Conservation (phyloP, 495 filamentous ascomycete genomes). For the Tuber microsphaerosporum region DNA sequence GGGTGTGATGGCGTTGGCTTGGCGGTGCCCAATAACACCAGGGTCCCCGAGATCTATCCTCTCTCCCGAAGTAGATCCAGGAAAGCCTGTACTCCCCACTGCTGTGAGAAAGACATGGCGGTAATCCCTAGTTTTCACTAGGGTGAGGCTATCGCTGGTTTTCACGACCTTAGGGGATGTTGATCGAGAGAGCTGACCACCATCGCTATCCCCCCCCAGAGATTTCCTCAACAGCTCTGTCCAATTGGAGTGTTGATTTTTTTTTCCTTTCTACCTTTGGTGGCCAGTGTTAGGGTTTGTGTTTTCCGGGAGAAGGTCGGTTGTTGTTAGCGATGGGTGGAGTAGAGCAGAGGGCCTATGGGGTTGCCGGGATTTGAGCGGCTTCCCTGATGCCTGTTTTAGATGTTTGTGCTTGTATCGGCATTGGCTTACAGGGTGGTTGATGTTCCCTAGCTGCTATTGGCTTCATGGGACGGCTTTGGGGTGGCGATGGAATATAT, state of each 20-base stretch:
- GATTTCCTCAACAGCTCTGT: background rate
- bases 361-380: too few relatives aligned
- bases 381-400: too few relatives aligned
- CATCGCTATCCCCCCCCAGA: background rate
- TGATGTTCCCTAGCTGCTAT: too few relatives aligned
- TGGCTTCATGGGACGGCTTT: too few relatives aligned
- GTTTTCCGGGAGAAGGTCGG: background rate
- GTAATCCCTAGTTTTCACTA: background rate
- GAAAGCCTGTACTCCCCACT: background rate
- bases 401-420: too few relatives aligned
- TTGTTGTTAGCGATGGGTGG: background rate
- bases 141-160: background rate
- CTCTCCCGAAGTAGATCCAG: background rate
- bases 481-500: too few relatives aligned
- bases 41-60: background rate
- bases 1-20: background rate
- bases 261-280: background rate
- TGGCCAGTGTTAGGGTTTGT: background rate
- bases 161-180: background rate
- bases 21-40: background rate
- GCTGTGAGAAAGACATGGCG: background rate
- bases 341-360: too few relatives aligned
- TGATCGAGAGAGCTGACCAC: background rate
- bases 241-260: background rate
- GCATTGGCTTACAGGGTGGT: too few relatives aligned